Percentiles rank a stretch among this genome's conserved stretches.
phyloP scores from a whole-genome alignment of 1,284 basidiomycete species.

The Pseudozyma hubeiensis region DNA sequence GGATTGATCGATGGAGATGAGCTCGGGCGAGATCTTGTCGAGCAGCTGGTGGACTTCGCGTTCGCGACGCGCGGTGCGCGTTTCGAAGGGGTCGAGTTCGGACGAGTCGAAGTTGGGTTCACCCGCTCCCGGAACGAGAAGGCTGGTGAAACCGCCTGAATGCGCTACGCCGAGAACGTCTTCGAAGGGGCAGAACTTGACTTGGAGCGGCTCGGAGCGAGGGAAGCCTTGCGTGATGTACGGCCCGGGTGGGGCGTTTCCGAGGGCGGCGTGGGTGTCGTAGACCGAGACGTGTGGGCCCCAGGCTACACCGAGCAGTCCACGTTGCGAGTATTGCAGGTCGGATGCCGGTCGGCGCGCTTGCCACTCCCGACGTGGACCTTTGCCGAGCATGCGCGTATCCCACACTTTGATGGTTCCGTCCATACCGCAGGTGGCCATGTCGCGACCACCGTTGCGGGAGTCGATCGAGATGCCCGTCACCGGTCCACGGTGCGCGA shows the following conservation, averaged over 20 bases:
- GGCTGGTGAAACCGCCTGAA: slow-evolving; percentile 79
- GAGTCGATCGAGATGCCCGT: slow-evolving; percentile 85
- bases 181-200: slow-evolving; percentile 84
- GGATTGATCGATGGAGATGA: slow-evolving; percentile 90
- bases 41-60: slow-evolving; percentile 88
- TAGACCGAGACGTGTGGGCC: slow-evolving; percentile 79
- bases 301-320: slow-evolving; percentile 85
- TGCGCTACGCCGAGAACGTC: slow-evolving; percentile 85
- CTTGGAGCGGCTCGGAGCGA: slow-evolving; percentile 76
- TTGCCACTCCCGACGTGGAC: slow-evolving; percentile 81
- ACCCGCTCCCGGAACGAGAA: slow-evolving; percentile 90
- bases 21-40: slow-evolving; percentile 95
- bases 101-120: slow-evolving; percentile 93
- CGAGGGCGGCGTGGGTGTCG: slow-evolving; percentile 52
- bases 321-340: slow-evolving; percentile 75
- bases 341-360: slow-evolving; percentile 72
- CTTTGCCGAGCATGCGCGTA: slow-evolving; percentile 89
- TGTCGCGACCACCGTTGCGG: slow-evolving; percentile 79
- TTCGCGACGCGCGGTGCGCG: slow-evolving; percentile 83
- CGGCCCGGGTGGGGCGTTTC: slow-evolving; percentile 72
- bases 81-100: slow-evolving; percentile 95
- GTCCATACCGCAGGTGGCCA: slow-evolving; percentile 89
- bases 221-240: slow-evolving; percentile 65
- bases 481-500: slow-evolving; percentile 91
- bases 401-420: slow-evolving; percentile 95